Evolutionary conservation across 495 filamentous ascomycete genomes (phyloP).

Genomic region (Penicillium crystallinum): DNA sequence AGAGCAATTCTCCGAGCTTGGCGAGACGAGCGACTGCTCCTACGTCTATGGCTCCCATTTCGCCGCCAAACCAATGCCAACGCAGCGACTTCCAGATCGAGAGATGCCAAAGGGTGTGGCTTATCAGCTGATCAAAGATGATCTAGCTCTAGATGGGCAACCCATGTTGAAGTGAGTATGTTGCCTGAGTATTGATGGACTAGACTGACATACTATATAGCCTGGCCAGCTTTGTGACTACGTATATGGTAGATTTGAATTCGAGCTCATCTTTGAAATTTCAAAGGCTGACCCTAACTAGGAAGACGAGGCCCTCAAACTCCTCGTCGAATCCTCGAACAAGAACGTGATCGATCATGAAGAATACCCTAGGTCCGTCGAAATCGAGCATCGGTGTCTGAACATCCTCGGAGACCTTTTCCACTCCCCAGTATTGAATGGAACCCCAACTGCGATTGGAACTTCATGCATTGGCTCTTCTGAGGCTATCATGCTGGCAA

Average conservation of each 20-base stretch:
- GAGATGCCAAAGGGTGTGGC: slow-evolving; percentile 16
- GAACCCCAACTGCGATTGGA: slow-evolving; percentile 57
- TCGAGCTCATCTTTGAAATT: background rate
- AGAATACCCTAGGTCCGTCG: slow-evolving; percentile 79
- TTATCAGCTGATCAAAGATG: slow-evolving; percentile 14
- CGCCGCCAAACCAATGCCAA: slow-evolving; percentile 10
- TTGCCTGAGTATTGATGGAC: background rate
- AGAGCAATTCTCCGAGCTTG: background rate
- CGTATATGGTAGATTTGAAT: slow-evolving; percentile 14
- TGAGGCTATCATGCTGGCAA: slow-evolving; percentile 83
- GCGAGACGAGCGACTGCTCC: background rate
- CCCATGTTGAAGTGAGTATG: slow-evolving; percentile 12
- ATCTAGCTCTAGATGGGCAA: slow-evolving; percentile 9
- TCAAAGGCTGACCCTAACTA: slow-evolving; percentile 18
- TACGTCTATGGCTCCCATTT: slow-evolving; percentile 17
- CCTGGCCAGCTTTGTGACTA: slow-evolving; percentile 18
- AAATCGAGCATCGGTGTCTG: slow-evolving; percentile 85
- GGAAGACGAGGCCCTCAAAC: slow-evolving; percentile 84
- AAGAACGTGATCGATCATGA: slow-evolving; percentile 94
- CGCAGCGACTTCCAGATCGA: slow-evolving; percentile 4
- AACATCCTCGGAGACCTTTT: slow-evolving; percentile 84
- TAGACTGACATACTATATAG: background rate
- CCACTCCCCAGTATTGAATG: slow-evolving; percentile 56
- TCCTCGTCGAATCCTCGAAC: slow-evolving; percentile 78
- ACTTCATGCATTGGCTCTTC: slow-evolving; percentile 80